Base-by-base conservation (phyloP, 2,329 filamentous ascomycete species). In the Aurifilum marmelostoma region DNA sequence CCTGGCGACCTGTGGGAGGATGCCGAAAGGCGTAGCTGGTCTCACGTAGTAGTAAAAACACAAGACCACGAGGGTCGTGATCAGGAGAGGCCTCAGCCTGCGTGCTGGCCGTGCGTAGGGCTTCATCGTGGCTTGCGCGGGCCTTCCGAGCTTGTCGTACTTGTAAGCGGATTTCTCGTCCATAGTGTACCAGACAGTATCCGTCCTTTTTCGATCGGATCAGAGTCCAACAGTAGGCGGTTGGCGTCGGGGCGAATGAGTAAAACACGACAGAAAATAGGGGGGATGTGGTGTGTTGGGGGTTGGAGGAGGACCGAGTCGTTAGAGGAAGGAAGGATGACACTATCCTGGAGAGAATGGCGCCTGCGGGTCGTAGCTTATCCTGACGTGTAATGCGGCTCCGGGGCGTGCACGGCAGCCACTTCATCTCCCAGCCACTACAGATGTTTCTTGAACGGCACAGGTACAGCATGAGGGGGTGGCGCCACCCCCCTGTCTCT, bases 1-100 rank as follows among this genome's bases (percentile, higher is more conserved):
- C 60, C 70, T 39, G 43, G 65, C 61, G 66, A 68, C 61, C 59
- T 65, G 67, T 69, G 68, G 39, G 68, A 70, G 18, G 68, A 71
- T 64, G 69, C 63, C 65, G 47, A 69, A 65, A 14, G 63, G 34
- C 21, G 69, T 34, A 14, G 41, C 66, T 21, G 69, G 67, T 37
- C 56, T 58, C 24, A 56, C 52, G 52, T 71, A 71, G 62, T 65
- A 37, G 32, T 69, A 70, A 59, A 71, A 27, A 59, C 70, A 70
- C 56, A 71, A 52, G 32, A 66, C 58, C 39, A 70, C 65, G 43
- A 70, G 66, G 18, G 68, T 43, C 65, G 66, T 54, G 52, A 50
- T 43, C 41, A 71, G 59, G 6, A 71, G 47, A 4, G 68, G 70
- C 50, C 68, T 65, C n/a, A 70, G 39, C 58, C 70, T 52, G 27